phyloP scores from a whole-genome alignment of 1,139 yeast genomes.

The Yamadazyma sp. region DNA sequence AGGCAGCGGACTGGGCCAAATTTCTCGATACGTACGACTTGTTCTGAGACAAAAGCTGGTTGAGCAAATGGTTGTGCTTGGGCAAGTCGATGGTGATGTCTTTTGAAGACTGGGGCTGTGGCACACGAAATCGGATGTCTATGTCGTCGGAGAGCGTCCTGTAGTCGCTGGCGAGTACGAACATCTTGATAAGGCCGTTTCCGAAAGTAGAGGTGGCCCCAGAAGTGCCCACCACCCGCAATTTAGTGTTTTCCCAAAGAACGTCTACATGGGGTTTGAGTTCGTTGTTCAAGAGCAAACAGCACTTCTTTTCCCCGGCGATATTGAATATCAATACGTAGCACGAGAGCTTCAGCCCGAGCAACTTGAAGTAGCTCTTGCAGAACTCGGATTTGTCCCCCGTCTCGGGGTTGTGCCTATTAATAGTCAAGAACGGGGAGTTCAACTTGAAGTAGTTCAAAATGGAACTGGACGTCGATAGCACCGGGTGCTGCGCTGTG shows the following conservation, averaged over 20 bases:
- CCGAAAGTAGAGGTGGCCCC: slow-evolving; percentile 44
- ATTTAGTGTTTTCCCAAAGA: slow-evolving; percentile 26
- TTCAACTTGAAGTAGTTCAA: slow-evolving; percentile 32
- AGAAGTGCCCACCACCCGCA: slow-evolving; percentile 35
- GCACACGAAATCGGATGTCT: slow-evolving; percentile 12
- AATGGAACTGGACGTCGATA: slow-evolving; percentile 28
- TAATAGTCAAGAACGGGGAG: slow-evolving; percentile 34
- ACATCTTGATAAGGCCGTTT: slow-evolving; percentile 29
- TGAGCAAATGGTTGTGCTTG: slow-evolving; percentile 15
- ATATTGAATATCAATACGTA: slow-evolving; percentile 29
- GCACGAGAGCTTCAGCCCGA: slow-evolving; percentile 35
- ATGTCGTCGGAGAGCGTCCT: slow-evolving; percentile 27
- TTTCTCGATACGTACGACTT: slow-evolving; percentile 14
- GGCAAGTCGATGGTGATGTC: slow-evolving; percentile 15
- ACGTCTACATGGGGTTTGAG: slow-evolving; percentile 38
- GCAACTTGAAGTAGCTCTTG: slow-evolving; percentile 32
- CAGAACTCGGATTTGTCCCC: slow-evolving; percentile 25
- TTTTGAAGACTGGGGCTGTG: slow-evolving; percentile 12
- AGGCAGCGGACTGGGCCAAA: slow-evolving; percentile 6
- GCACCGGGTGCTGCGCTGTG: slow-evolving; percentile 18
- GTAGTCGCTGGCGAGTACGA: slow-evolving; percentile 23
- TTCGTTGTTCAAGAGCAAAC: slow-evolving; percentile 34
- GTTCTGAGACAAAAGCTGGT: slow-evolving; percentile 17
- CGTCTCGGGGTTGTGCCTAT: slow-evolving; percentile 13
- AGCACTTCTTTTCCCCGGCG: slow-evolving; percentile 12